Conservation (phyloP, 2,329 filamentous ascomycete species). For the Hypoxylon sp. region DNA sequence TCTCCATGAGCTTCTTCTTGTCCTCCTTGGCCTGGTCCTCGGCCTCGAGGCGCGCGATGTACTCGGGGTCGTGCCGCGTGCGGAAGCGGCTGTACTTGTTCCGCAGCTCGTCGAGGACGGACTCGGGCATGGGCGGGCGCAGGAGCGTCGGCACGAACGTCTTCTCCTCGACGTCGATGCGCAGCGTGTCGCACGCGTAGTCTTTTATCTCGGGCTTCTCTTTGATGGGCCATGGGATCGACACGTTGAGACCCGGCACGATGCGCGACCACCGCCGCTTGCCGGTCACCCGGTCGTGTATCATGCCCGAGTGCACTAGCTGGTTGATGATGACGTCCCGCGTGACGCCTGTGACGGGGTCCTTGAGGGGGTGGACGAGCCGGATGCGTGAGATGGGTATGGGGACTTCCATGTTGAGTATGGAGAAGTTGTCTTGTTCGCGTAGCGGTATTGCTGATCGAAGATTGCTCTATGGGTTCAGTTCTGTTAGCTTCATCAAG, state of each 20-base stretch:
- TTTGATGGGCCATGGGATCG: conserved; percentile 82
- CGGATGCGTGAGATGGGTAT: conserved; percentile 81
- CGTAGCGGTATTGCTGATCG: conserved; percentile 60
- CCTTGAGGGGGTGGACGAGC: conserved; percentile 82
- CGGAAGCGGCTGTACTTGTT: conserved; percentile 87
- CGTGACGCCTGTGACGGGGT: conserved; percentile 73
- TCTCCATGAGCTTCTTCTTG: conserved; percentile 57
- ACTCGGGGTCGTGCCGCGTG: conserved; percentile 83
- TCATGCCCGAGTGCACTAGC: conserved; percentile 68
- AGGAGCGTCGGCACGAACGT: conserved; percentile 86
- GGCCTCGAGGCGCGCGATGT: conserved; percentile 73
- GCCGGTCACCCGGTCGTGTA: conserved; percentile 65
- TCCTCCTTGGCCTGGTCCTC: conserved; percentile 67
- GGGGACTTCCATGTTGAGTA: conserved; percentile 66
- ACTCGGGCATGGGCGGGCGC: conserved; percentile 80
- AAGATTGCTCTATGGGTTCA: conserved; percentile 56
- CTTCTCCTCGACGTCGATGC: conserved; percentile 79
- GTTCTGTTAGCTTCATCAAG: conserved; percentile 26
- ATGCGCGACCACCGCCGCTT: conserved; percentile 68
- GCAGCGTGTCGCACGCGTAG: conserved; percentile 77
- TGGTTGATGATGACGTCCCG: conserved; percentile 85
- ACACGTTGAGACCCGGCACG: conserved; percentile 78
- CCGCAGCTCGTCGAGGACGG: conserved; percentile 87
- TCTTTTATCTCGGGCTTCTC: conserved; percentile 67
- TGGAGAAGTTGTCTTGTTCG: conserved; percentile 55